phyloP scores from a whole-genome alignment of 1,284 basidiomycete species.

The Testicularia cyperi region DNA sequence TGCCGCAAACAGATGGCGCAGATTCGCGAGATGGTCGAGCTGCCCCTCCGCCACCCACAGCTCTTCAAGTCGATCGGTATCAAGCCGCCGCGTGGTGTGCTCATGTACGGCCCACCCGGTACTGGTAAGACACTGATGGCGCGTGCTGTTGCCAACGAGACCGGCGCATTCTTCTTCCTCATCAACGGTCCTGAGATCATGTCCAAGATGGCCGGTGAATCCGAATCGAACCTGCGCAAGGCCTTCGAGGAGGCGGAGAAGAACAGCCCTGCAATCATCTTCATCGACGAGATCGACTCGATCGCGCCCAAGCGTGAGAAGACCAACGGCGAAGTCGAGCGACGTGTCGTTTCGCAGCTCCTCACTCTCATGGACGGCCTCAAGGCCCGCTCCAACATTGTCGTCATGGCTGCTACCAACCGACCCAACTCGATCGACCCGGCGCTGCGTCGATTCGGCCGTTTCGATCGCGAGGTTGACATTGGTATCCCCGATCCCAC shows the following conservation, averaged over 20 bases:
- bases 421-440: conserved; percentile 98
- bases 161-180: conserved; percentile 99
- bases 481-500: conserved; percentile 99
- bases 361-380: conserved; percentile 98
- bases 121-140: conserved; percentile 72
- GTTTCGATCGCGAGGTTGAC: conserved; percentile 98
- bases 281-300: conserved; percentile 98
- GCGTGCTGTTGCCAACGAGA: conserved; percentile 97
- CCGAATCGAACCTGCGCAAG: conserved; percentile 93
- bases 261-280: conserved; percentile 99
- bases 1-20: conserved; percentile 99
- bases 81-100: conserved; percentile 81
- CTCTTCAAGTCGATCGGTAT: conserved; percentile 99
- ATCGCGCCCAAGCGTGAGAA: conserved; percentile 99
- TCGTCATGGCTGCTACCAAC: conserved; percentile 99
- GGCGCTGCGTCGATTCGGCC: conserved; percentile 93
- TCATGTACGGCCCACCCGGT: conserved; percentile 60
- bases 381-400: conserved; percentile 96
- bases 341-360: conserved; percentile 95
- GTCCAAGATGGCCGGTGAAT: conserved; percentile 99
- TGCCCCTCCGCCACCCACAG: conserved; percentile 95
- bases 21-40: conserved; percentile 97
- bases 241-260: conserved; percentile 99
- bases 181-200: conserved; percentile 99
- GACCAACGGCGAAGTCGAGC: conserved; percentile 99